phyloP scores from a whole-genome alignment of 495 filamentous ascomycete genomes.

The Podospora bellae-mahoneyi region DNA sequence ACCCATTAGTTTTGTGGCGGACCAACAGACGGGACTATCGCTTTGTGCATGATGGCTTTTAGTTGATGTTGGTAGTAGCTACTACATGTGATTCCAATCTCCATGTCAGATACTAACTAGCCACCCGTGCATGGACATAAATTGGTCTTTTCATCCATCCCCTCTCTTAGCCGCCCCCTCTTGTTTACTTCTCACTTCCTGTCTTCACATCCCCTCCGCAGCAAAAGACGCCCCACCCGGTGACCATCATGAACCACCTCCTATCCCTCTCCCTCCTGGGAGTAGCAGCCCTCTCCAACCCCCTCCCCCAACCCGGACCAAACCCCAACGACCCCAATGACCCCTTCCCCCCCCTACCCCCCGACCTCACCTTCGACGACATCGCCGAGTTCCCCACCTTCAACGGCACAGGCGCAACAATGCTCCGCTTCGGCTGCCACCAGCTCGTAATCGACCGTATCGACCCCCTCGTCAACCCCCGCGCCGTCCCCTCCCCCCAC shows the following conservation, averaged over 20 bases:
- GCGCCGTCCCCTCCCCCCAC: conserved; percentile 3
- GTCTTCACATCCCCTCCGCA: neutral
- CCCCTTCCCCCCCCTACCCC: neutral
- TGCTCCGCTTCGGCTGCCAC: conserved; percentile 6
- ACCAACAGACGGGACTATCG: neutral
- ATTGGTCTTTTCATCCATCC: neutral
- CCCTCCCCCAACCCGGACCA: neutral
- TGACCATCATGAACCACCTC: neutral
- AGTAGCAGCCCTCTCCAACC: neutral
- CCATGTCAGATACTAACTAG: neutral
- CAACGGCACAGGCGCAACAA: conserved; percentile 3
- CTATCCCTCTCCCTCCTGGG: neutral
- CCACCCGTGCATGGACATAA: neutral
- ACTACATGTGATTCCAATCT: neutral
- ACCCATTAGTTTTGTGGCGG: neutral
- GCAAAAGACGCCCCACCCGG: neutral
- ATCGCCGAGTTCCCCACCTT: neutral
- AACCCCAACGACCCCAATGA: neutral
- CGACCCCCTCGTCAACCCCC: conserved; percentile 8
- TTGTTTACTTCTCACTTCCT: neutral
- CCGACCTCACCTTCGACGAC: neutral
- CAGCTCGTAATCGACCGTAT: conserved; percentile 8
- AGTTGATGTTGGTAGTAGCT: neutral
- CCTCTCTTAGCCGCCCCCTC: neutral
- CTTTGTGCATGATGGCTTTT: neutral